A percentile compares a stretch with the other conserved stretches of the same genome.
These are phyloP conservation scores for Lactifluus pinguis DNA, from an alignment of 768 basidiomycete species.

Conservation along the genomic window DNA sequence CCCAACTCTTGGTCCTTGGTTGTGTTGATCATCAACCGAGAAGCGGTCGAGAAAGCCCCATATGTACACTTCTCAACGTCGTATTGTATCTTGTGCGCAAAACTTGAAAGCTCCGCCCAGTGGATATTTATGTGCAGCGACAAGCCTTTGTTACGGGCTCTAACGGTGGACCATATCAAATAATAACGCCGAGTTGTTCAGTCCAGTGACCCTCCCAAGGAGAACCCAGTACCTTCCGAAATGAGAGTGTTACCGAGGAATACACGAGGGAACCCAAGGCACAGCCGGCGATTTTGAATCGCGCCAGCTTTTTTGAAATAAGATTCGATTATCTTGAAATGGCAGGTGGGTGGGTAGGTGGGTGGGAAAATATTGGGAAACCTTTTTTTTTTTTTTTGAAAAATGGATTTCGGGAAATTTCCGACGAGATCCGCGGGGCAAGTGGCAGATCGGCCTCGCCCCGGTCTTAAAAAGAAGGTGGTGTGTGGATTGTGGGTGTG, in stretches of 20 bases:
- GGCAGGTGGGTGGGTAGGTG: too few relatives aligned
- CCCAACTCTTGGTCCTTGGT: not conserved
- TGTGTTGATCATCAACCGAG: not conserved
- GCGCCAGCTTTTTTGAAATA: too few relatives aligned
- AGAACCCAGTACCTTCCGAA: not conserved
- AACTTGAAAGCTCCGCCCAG: not conserved
- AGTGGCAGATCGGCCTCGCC: not conserved
- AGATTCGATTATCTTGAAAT: too few relatives aligned
- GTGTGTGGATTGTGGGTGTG: not conserved
- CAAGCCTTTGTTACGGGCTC: not conserved
- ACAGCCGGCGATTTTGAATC: too few relatives aligned
- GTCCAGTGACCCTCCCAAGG: not conserved
- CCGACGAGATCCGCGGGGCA: not conserved
- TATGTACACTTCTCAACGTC: not conserved
- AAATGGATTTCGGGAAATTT: too few relatives aligned
- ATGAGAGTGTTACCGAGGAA: not conserved
- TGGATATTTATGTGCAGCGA: not conserved
- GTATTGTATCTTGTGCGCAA: not conserved
- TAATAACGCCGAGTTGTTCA: not conserved
- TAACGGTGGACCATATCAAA: not conserved
- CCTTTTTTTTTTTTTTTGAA: too few relatives aligned
- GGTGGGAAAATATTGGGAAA: too few relatives aligned
- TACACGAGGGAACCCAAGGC: not conserved
- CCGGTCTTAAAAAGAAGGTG: not conserved
- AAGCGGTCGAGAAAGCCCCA: not conserved